Base-by-base conservation (phyloP, 2,329 filamentous ascomycete genomes). In the Drechslera avenae region DNA sequence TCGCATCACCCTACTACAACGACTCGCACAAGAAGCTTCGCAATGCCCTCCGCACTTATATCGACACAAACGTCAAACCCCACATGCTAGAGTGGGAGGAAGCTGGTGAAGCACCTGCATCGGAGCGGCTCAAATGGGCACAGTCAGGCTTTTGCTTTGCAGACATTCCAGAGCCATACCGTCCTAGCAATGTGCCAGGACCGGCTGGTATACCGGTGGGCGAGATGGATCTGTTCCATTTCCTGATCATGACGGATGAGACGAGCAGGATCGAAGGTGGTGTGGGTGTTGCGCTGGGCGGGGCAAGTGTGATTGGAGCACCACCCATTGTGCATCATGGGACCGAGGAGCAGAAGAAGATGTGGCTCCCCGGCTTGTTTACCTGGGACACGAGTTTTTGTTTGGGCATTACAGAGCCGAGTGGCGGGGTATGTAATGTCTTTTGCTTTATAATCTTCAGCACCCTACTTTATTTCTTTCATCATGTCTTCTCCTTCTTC, bases 261-360 rank as follows among this genome's bases (percentile, higher is more conserved):
- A 64, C 79, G 12, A 77, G 77, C 2, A 75, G 83, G 4, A 74
- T 84, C 23, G 82, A 80, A 51, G 82, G 81, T 1, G 83, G 85
- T 7, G 82, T 87, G 2, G 72, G 78, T 3, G 83, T 81, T 63
- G 81, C 81, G 1, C 73, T 89, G 9, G 81, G 78, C 2, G 84
- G 84, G 18, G 86, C 81, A 0, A 83, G 82, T 33, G 76, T 78
- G 1, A 88, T 89, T 58, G 86, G 86, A 0, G 79, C 79, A 19
- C 86, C 86, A 4, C 86, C 86, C 0, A 76, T 89, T 37, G 78
- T 86, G n/a, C 77, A 82, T 40, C 83, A 84, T 60, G 86, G 86
- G 1, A 87, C 79, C 0, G 71, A 78, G 26, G 79, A 79, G 63
- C 85, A 87, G 71, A 84, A 84, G 66, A 69, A 64, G 14, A 76